phyloP scores from a whole-genome alignment of 2,329 filamentous ascomycete species.

The Colletotrichum scovillei region DNA sequence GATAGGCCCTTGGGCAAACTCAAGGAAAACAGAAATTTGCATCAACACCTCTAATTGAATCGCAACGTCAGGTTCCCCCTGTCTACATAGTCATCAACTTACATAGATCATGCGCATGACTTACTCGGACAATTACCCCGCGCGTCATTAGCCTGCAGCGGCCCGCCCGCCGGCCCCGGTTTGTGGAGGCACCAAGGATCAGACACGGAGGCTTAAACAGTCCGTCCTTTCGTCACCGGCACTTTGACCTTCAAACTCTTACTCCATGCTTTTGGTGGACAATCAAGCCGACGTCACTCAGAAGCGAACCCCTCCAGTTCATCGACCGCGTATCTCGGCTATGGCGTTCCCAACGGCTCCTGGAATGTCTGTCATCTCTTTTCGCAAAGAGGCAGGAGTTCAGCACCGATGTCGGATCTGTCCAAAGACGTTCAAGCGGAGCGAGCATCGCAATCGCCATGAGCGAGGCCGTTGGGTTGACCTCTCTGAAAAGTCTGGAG shows the following conservation, averaged over 20 bases:
- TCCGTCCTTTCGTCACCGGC: too few relatives aligned
- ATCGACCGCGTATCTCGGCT: too few relatives aligned
- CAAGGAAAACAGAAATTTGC: too few relatives aligned
- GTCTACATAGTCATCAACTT: too few relatives aligned
- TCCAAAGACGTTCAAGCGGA: not conserved
- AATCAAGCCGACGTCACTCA: too few relatives aligned
- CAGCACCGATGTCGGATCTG: not conserved
- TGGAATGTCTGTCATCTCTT: conserved; percentile 7
- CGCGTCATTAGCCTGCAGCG: not conserved
- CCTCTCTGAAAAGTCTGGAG: too few relatives aligned
- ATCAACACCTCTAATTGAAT: too few relatives aligned
- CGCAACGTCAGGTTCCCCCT: too few relatives aligned
- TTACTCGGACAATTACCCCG: not conserved
- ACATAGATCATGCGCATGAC: not conserved
- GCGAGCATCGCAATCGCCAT: conserved; percentile 4
- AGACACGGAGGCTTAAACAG: not conserved
- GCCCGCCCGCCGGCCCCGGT: not conserved
- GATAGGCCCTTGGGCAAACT: too few relatives aligned
- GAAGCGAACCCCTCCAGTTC: too few relatives aligned
- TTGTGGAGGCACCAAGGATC: not conserved
- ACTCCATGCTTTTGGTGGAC: too few relatives aligned
- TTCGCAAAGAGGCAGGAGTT: not conserved
- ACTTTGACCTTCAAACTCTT: too few relatives aligned
- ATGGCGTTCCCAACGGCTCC: not conserved
- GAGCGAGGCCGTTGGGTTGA: not conserved